phyloP scores from a whole-genome alignment of 176 grass and related monocot species.

The Zoysia pacifica region DNA sequence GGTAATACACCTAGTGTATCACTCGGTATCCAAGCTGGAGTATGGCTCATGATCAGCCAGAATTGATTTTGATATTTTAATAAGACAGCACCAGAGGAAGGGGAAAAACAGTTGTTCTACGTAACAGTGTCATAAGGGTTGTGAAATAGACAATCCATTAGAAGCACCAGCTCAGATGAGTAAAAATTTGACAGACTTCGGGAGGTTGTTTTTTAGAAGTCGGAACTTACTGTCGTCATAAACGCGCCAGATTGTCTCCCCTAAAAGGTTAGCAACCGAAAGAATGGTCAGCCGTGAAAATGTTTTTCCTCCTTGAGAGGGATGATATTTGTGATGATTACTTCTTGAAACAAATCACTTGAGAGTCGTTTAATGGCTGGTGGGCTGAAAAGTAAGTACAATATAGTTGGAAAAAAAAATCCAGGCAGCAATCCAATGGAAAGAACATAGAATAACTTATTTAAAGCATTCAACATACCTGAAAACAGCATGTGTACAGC shows the following conservation, averaged over 20 bases:
- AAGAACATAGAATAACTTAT: slow-evolving; percentile 29
- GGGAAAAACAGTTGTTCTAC: background rate
- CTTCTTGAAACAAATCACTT: slow-evolving; percentile 96
- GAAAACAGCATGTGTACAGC: slow-evolving; percentile 98
- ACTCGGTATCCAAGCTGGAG: slow-evolving; percentile 95
- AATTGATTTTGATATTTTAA: slow-evolving; percentile 5
- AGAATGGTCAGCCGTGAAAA: slow-evolving; percentile 91
- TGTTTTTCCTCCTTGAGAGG: slow-evolving; percentile 71
- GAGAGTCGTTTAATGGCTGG: slow-evolving; percentile 70
- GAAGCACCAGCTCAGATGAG: slow-evolving; percentile 1
- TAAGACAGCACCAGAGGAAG: background rate
- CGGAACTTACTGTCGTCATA: slow-evolving; percentile 78
- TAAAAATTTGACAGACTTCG: background rate
- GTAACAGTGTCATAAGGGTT: background rate
- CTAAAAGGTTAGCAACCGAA: slow-evolving; percentile 95
- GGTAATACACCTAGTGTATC: slow-evolving; percentile 13
- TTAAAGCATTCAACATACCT: slow-evolving; percentile 55
- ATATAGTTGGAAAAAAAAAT: slow-evolving; percentile 13
- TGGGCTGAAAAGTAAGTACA: slow-evolving; percentile 59
- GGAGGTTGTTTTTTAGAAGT: background rate
- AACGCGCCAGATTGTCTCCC: slow-evolving; percentile 94
- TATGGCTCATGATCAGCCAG: slow-evolving; percentile 89
- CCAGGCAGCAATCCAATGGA: background rate
- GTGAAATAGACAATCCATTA: slow-evolving; percentile 23
- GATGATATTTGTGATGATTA: slow-evolving; percentile 93